Conservation (phyloP, 257 asterid genomes). For the Fraxinus quadrangulata region DNA sequence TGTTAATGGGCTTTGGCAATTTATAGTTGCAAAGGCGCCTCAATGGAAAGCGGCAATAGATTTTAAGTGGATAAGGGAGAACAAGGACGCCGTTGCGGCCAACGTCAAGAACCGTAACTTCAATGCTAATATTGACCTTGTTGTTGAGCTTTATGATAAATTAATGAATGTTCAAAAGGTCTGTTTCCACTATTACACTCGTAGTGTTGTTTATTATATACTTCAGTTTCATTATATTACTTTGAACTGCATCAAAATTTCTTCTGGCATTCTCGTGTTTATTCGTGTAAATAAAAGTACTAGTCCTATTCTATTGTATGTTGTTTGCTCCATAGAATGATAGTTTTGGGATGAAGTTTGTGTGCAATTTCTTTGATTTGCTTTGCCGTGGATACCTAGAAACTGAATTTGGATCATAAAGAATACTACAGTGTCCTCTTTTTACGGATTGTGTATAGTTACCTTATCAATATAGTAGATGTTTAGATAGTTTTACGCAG, state of each 20-base stretch:
- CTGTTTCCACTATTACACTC: constrained; percentile 33
- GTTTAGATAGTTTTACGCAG: background rate
- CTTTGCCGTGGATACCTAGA: background rate
- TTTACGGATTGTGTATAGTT: background rate
- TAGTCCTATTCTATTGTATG: background rate
- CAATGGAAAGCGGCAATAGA: constrained; percentile 95
- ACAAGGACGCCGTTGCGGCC: constrained; percentile 71
- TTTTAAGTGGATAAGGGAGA: constrained; percentile 92
- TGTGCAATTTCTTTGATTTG: background rate
- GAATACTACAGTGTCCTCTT: background rate
- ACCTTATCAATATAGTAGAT: background rate
- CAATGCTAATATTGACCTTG: constrained; percentile 66
- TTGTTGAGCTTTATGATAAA: constrained; percentile 70
- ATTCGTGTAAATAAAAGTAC: background rate
- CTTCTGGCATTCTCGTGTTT: background rate
- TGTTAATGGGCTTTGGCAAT: constrained; percentile 22
- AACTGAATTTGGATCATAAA: background rate
- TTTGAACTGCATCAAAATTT: background rate
- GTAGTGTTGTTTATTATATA: background rate
- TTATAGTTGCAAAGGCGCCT: constrained; percentile 58
- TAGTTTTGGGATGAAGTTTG: background rate
- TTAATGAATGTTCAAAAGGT: constrained; percentile 80
- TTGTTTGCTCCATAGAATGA: background rate
- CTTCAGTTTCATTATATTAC: background rate
- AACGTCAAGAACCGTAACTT: constrained; percentile 74